Percentiles rank a stretch among this genome's conserved stretches.
These are phyloP conservation scores for Trametes maxima DNA, from an alignment of 768 basidiomycete species.

Conservation along the genomic window DNA sequence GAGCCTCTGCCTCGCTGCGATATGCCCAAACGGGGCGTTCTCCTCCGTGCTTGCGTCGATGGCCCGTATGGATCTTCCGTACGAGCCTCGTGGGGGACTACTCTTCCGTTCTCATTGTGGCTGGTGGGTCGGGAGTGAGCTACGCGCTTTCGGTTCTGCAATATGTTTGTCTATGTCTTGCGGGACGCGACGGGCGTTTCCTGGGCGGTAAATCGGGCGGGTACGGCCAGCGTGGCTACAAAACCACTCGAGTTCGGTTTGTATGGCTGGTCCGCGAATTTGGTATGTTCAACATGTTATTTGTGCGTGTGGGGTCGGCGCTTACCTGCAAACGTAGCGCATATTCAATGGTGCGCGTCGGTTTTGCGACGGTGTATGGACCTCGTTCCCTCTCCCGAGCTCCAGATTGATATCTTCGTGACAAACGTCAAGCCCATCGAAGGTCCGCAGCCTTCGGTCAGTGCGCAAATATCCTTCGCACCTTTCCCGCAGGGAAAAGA, in stretches of 20 bases:
- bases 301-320: background rate
- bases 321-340: conserved; percentile 44
- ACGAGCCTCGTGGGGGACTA: conserved; percentile 59
- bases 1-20: conserved; percentile 37
- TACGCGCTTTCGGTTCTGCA: conserved; percentile 70
- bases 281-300: conserved; percentile 45
- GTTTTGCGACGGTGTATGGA: conserved; percentile 62
- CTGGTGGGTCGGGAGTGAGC: conserved; percentile 76
- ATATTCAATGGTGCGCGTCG: conserved; percentile 77
- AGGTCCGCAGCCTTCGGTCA: background rate
- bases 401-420: conserved; percentile 76
- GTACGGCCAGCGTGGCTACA: conserved; percentile 43
- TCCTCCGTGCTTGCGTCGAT: conserved; percentile 61
- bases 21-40: conserved; percentile 48
- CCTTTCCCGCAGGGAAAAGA: background rate
- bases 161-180: conserved; percentile 59
- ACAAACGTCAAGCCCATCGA: conserved; percentile 51
- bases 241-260: conserved; percentile 62
- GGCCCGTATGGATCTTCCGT: conserved; percentile 71
- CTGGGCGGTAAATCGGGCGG: conserved; percentile 51
- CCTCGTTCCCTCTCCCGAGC: conserved; percentile 47
- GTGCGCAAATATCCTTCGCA: conserved; percentile 4
- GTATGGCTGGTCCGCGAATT: conserved; percentile 80
- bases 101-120: conserved; percentile 62
- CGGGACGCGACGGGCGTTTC: conserved; percentile 52